A percentile compares a stretch with the other conserved stretches of the same genome.
Evolutionary conservation across 805 yeast genomes (phyloP).

Genomic region (Metschnikowia shivogae): DNA sequence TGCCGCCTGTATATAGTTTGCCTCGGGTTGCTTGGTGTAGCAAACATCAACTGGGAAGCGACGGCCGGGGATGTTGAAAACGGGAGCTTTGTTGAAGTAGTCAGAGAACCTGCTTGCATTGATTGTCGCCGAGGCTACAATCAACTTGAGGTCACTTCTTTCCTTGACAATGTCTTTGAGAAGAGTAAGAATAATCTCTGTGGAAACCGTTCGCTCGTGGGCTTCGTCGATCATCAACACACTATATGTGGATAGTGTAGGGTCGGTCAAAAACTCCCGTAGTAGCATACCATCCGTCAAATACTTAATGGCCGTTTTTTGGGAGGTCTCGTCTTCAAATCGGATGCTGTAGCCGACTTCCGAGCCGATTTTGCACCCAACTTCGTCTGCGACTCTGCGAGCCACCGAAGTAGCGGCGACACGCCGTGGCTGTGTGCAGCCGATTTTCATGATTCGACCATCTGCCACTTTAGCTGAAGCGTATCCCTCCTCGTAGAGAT

Average conservation of each 20-base stretch:
- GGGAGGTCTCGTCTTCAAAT: conserved; percentile 74
- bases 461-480: conserved; percentile 38
- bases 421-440: conserved; percentile 92
- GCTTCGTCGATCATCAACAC: conserved; percentile 96
- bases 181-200: conserved; percentile 77
- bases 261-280: conserved; percentile 78
- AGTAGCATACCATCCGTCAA: conserved; percentile 95
- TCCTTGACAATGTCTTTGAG: conserved; percentile 62
- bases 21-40: conserved; percentile 83
- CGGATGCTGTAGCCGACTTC: conserved; percentile 88
- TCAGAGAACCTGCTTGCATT: conserved; percentile 83
- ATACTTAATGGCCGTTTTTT: conserved; percentile 72
- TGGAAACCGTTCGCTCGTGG: conserved; percentile 91
- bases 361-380: conserved; percentile 72
- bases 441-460: conserved; percentile 44
- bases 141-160: conserved; percentile 66
- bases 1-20: conserved; percentile 87
- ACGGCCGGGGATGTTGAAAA: conserved; percentile 87
- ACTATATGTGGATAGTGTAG: conserved; percentile 62
- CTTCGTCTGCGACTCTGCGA: conserved; percentile 84
- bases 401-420: conserved; percentile 95
- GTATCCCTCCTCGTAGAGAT: conserved; percentile 77
- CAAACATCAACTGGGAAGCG: conserved; percentile 86
- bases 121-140: conserved; percentile 92
- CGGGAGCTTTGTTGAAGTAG: conserved; percentile 80